These are phyloP conservation scores for Nemania bipapillata DNA, from an alignment of 2,329 filamentous ascomycete genomes.

Conservation along the genomic window DNA sequence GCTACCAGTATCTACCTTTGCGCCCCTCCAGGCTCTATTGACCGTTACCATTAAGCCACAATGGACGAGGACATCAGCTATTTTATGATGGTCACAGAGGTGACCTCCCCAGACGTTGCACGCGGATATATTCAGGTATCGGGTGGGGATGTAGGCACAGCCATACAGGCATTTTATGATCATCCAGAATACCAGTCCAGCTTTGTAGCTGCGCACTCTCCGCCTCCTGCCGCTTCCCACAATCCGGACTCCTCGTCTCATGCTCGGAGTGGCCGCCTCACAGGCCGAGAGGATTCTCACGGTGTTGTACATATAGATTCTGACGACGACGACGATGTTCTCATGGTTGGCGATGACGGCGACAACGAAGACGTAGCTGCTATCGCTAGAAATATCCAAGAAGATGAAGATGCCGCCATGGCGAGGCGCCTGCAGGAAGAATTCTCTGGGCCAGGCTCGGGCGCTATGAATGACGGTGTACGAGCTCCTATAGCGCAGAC, in stretches of 20 bases:
- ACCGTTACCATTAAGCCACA: slow-evolving; percentile 34
- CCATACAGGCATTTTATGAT: slow-evolving; percentile 89
- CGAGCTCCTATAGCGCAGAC: slow-evolving; percentile 90
- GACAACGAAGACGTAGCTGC: slow-evolving; percentile 56
- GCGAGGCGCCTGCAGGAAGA: slow-evolving; percentile 92
- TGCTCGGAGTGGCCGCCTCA: slow-evolving; percentile 22
- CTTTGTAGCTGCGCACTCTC: slow-evolving; percentile 55
- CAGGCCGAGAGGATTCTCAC: slow-evolving; percentile 63
- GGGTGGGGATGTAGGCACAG: slow-evolving; percentile 84
- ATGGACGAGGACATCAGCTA: slow-evolving; percentile 80
- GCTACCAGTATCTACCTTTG: background rate
- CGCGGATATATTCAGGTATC: slow-evolving; percentile 85
- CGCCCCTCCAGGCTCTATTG: background rate
- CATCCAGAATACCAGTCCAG: slow-evolving; percentile 76
- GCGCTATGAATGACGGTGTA: slow-evolving; percentile 62
- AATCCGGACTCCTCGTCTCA: slow-evolving; percentile 51
- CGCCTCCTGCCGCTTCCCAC: slow-evolving; percentile 51
- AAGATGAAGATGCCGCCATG: slow-evolving; percentile 93
- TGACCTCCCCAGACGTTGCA: slow-evolving; percentile 74
- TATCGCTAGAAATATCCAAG: slow-evolving; percentile 63
- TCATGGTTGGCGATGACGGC: slow-evolving; percentile 46
- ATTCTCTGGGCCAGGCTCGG: slow-evolving; percentile 69
- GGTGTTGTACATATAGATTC: slow-evolving; percentile 81
- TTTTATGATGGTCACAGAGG: slow-evolving; percentile 84
- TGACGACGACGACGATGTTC: slow-evolving; percentile 50